Conservation (phyloP, 345 rosid genomes). For the Populus nigra region DNA sequence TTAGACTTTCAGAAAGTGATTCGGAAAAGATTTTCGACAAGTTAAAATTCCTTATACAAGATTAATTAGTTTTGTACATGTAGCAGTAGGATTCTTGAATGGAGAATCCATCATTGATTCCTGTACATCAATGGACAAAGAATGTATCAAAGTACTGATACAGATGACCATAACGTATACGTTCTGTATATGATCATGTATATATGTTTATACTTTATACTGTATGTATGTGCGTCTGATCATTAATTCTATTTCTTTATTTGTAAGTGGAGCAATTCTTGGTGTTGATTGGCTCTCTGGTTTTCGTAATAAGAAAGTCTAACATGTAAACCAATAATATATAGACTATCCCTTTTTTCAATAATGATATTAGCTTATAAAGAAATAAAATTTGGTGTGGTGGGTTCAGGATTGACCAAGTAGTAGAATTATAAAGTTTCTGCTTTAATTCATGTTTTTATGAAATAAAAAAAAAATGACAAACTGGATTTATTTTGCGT, state of each 20-base stretch:
- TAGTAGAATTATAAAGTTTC: not conserved
- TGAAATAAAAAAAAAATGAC: not conserved
- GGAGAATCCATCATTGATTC: not conserved
- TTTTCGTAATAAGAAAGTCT: not conserved
- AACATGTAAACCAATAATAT: not conserved
- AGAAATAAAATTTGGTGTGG: not conserved
- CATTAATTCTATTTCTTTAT: no score
- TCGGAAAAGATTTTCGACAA: no score
- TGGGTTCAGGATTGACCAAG: not conserved
- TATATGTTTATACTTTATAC: not conserved
- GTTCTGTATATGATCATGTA: not conserved
- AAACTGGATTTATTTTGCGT: not conserved
- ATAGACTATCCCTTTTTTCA: not conserved
- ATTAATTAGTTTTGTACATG: not conserved
- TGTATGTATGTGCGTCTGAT: not conserved
- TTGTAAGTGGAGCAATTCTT: not conserved
- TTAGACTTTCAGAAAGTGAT: no score
- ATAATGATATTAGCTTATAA: not conserved
- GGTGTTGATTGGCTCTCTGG: not conserved
- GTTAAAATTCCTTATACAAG: not conserved
- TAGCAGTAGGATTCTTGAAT: not conserved
- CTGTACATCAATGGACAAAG: not conserved
- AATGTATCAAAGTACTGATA: not conserved
- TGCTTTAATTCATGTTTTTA: not conserved
- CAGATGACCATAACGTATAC: not conserved